Percentiles rank a stretch among this genome's conserved stretches.
Evolutionary conservation across 805 yeast genomes (phyloP).

Genomic region (Candida railenensis): DNA sequence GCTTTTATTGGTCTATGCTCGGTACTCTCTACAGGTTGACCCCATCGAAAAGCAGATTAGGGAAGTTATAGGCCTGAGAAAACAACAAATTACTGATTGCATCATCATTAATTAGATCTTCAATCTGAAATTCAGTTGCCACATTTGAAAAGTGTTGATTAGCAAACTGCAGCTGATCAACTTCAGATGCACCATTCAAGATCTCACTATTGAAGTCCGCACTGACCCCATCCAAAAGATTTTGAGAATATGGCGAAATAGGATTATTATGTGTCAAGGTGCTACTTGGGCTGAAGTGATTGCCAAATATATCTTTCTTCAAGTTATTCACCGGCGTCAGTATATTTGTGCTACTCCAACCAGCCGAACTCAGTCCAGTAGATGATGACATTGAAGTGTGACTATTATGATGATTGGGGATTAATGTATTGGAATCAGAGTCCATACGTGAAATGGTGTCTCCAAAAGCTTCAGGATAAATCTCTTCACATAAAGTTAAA

Average conservation of each 20-base stretch:
- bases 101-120: conserved; percentile 4
- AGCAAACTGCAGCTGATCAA: not conserved
- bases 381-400: not conserved
- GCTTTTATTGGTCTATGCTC: not conserved
- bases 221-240: not conserved
- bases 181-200: not conserved
- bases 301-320: not conserved
- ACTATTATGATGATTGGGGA: not conserved
- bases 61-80: conserved; percentile 11
- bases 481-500: conserved; percentile 14
- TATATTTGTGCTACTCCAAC: not conserved
- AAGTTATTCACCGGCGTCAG: too few relatives aligned
- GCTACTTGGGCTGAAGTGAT: not conserved
- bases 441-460: not conserved
- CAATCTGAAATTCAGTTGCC: not conserved
- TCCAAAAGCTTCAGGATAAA: conserved; percentile 15
- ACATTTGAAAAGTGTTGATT: not conserved
- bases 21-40: not conserved
- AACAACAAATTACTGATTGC: conserved; percentile 6
- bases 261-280: not conserved
- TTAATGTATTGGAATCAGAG: not conserved
- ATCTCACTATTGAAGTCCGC: not conserved
- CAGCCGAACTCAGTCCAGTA: not conserved
- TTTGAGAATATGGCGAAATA: not conserved
- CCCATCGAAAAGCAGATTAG: conserved; percentile 19